Base-by-base conservation (phyloP, 2,329 filamentous ascomycete genomes). In the Pseudopyrenochaeta lycopersici region DNA sequence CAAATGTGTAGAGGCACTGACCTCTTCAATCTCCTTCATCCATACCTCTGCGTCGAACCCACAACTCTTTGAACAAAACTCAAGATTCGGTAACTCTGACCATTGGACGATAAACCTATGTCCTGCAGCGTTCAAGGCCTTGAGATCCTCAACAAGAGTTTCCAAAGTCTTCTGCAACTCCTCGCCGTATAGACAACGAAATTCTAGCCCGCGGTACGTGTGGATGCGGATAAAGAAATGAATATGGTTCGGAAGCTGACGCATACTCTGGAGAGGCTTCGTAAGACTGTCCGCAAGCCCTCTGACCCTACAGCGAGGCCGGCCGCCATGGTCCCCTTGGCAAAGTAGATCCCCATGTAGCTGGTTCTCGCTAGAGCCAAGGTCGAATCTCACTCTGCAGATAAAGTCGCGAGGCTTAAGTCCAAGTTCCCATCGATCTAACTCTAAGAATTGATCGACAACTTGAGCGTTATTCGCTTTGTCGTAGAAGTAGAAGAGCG, bases 151-250 rank as follows among this genome's bases (percentile, higher is more conserved):
- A 5, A 50, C 30, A 6, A 49, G 20, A 11, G 38, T 38, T 18
- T 39, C 27, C 3, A 56, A 18, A 7, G 46, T 40, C 11, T 41
- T 18, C 1, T 21, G 4, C 15, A 46, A 18, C 32, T 46, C 33
- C 12, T 14, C 11, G 7, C 12, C 38, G 4, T 17, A 9, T n/a
- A 52, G 20, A 39, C 45, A 52, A 2, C 29, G 45, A 17, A 31
- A 18, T 3, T 43, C 18, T 2, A 52, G 44, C 5, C 43, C 44
- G 1, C 35, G 31, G 7, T 46, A 41, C 4, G 50, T 52, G n/a
- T 58, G 54, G 14, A 54, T 42, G 4, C 47, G 46, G 29, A 54
- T 51, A 21, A 52, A 48, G 29, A 58, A 52, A 4, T 51, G 43
- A 3, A 46, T 39, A 18, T 50, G 44, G 20, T 54, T 49, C 9